These are phyloP conservation scores for Apiotrichum gracile DNA, from an alignment of 1,284 basidiomycete species.

Conservation along the genomic window DNA sequence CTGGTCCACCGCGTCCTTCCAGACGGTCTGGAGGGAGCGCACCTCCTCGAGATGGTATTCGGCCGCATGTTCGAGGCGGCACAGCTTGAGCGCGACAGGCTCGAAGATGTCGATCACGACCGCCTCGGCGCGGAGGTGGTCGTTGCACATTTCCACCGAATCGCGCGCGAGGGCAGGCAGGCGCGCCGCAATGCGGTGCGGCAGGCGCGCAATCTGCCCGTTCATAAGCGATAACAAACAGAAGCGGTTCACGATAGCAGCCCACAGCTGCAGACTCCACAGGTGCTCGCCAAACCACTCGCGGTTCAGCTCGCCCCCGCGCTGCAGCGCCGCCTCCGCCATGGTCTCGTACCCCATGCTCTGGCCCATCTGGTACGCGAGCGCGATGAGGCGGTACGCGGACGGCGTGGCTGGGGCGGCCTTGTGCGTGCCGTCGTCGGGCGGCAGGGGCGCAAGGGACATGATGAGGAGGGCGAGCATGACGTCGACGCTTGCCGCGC, in stretches of 20 bases:
- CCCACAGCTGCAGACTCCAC: conserved; percentile 14
- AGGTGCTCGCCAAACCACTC: conserved; percentile 7
- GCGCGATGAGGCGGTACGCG: conserved; percentile 18
- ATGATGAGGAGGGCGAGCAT: conserved; percentile 29
- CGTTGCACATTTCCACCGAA: conserved; percentile 6
- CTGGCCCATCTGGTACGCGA: conserved; percentile 25
- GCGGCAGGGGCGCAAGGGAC: conserved; percentile 14
- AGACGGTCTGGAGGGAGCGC: not conserved
- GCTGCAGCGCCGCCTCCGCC: conserved; percentile 1
- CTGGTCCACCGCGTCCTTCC: not conserved
- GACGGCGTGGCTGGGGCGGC: conserved; percentile 11
- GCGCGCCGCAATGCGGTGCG: conserved; percentile 2
- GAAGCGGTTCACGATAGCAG: conserved; percentile 14
- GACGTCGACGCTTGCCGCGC: conserved; percentile 22
- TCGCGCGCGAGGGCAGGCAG: conserved; percentile 9
- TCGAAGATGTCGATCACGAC: conserved; percentile 3
- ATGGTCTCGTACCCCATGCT: conserved; percentile 18
- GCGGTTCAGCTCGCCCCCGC: conserved; percentile 5
- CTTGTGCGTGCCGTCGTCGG: not conserved
- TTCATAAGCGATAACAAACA: conserved; percentile 6
- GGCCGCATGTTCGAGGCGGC: conserved; percentile 3
- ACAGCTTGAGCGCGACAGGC: conserved; percentile 1
- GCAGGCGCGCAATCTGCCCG: not conserved
- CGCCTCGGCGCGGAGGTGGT: conserved; percentile 10
- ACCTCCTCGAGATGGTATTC: not conserved